Percentiles rank a stretch among this genome's conserved stretches.
phyloP scores from a whole-genome alignment of 1,139 yeast genomes.

The Pichia sp. region DNA sequence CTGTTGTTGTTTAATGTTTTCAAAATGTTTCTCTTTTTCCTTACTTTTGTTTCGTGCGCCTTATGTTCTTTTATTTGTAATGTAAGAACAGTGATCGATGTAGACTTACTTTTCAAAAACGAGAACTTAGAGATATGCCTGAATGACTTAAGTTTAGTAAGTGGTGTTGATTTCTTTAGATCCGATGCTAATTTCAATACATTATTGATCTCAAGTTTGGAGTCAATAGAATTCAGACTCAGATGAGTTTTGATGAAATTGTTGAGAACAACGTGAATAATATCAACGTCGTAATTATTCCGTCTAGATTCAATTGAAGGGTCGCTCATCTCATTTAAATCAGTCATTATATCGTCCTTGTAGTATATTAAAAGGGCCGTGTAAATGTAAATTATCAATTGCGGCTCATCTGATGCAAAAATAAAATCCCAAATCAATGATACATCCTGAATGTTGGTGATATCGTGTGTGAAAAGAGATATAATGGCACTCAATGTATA shows the following conservation, averaged over 20 bases:
- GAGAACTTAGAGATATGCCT: conserved; percentile 30
- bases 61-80: conserved; percentile 18
- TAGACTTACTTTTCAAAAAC: conserved; percentile 20
- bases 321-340: conserved; percentile 29
- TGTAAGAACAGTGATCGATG: conserved; percentile 16
- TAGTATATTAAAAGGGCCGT: conserved; percentile 47
- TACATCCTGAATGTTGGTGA: conserved; percentile 48
- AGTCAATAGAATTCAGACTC: conserved; percentile 31
- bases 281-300: conserved; percentile 42
- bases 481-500: conserved; percentile 74
- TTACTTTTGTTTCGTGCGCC: neutral
- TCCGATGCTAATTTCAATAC: conserved; percentile 39
- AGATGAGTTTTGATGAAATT: conserved; percentile 29
- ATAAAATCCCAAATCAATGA: conserved; percentile 63
- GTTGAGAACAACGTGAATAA: conserved; percentile 37
- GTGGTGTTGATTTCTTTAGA: conserved; percentile 36
- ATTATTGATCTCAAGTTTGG: conserved; percentile 33
- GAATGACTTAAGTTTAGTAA: conserved; percentile 17
- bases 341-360: conserved; percentile 41
- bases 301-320: conserved; percentile 26
- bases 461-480: conserved; percentile 78
- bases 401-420: conserved; percentile 44
- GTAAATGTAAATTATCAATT: conserved; percentile 52
- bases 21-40: neutral
- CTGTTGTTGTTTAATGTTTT: conserved; percentile 1